Percentiles rank a stretch among this genome's conserved stretches.
These are phyloP conservation scores for Acorus gramineus DNA, from an alignment of 106 monocot genomes.

Conservation along the genomic window DNA sequence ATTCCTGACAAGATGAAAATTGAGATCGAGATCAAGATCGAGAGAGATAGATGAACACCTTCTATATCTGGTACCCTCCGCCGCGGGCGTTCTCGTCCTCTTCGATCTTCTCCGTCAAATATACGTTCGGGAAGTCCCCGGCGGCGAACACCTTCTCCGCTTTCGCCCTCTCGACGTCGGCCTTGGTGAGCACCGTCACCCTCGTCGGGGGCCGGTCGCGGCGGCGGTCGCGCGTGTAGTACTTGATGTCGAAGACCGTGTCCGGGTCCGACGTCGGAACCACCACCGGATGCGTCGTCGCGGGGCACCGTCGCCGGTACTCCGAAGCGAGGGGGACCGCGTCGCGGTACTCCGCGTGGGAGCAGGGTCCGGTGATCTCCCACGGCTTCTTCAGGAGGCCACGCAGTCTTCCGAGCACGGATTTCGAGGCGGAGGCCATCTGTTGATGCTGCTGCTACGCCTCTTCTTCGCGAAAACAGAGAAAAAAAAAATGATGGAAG, in stretches of 20 bases:
- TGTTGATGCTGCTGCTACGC: no score
- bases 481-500: not conserved
- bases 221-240: conserved; percentile 72
- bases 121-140: conserved; percentile 55
- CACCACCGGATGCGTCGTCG: conserved; percentile 45
- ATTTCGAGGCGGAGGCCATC: conserved; percentile 24
- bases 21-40: not conserved
- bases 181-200: conserved; percentile 31
- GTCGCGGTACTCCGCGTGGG: conserved; percentile 68
- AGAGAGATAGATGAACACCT: not conserved
- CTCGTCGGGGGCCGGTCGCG: conserved; percentile 65
- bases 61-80: conserved; percentile 73
- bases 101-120: conserved; percentile 34
- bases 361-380: conserved; percentile 94
- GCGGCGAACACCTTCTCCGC: conserved; percentile 53
- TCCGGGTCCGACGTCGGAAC: conserved; percentile 77
- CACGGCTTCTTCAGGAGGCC: conserved; percentile 82
- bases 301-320: conserved; percentile 78
- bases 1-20: no score
- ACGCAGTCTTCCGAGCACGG: conserved; percentile 38
- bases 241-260: conserved; percentile 87
- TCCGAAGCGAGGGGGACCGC: conserved; percentile 64
- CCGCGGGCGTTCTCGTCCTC: conserved; percentile 61
- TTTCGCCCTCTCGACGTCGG: conserved; percentile 22
- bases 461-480: not conserved